Percentiles rank a stretch among this genome's conserved stretches.
phyloP scores from a whole-genome alignment of 345 rosid species.

The Aquilaria sinensis region DNA sequence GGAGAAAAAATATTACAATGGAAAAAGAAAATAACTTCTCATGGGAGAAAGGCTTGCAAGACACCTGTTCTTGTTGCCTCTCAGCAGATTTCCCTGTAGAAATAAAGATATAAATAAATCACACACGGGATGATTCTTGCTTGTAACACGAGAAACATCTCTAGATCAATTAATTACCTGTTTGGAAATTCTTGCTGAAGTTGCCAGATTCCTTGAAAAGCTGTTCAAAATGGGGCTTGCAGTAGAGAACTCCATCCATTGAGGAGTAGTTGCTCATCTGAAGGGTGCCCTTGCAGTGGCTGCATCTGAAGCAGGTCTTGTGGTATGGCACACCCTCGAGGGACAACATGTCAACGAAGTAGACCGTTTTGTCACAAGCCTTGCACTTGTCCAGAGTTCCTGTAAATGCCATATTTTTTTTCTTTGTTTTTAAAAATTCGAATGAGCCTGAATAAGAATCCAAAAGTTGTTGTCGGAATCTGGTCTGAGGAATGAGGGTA shows the following conservation, averaged over 20 bases:
- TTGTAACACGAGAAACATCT: too few relatives aligned
- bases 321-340: conserved; percentile 86
- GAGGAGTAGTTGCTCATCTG: conserved; percentile 96
- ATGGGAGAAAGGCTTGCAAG: too few relatives aligned
- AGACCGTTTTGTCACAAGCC: conserved; percentile 85
- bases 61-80: too few relatives aligned
- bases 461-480: too few relatives aligned
- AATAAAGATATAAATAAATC: too few relatives aligned
- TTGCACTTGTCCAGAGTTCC: conserved; percentile 93
- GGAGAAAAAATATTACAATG: too few relatives aligned
- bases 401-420: conserved; percentile 60
- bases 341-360: conserved; percentile 79
- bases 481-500: conserved; percentile 16
- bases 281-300: conserved; percentile 92
- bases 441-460: not conserved
- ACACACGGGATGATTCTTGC: too few relatives aligned
- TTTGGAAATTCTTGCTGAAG: conserved; percentile 91
- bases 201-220: conserved; percentile 98
- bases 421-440: conserved; percentile 9
- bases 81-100: too few relatives aligned
- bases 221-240: conserved; percentile 97
- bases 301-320: conserved; percentile 85
- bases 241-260: conserved; percentile 96
- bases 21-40: too few relatives aligned
- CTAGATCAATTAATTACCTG: conserved; percentile 27